Evolutionary conservation across 495 filamentous ascomycete species (phyloP), one percentile per base, ranked within the genome.

Genomic region (Pyrenula aspistea): DNA sequence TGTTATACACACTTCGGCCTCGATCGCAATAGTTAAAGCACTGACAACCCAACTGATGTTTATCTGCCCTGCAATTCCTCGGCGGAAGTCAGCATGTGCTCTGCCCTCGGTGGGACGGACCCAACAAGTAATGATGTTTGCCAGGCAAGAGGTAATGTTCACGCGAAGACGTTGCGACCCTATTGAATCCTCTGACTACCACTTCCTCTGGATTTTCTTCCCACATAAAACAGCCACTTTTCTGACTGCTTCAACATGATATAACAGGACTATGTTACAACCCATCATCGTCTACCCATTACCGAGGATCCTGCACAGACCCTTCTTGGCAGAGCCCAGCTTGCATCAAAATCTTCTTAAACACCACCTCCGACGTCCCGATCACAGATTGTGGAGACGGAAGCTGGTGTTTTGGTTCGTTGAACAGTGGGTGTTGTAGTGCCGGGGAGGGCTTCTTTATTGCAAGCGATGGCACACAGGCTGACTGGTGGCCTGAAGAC

Each of bases 201-300:
- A n/a, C n/a, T n/a, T n/a, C n/a, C n/a, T n/a, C n/a, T n/a, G n/a
- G n/a, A n/a, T n/a, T n/a, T n/a, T n/a, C n/a, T n/a, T n/a, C n/a
- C n/a, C n/a, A n/a, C n/a, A n/a, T n/a, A n/a, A n/a, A n/a, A n/a
- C n/a, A n/a, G n/a, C n/a, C n/a, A n/a, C n/a, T n/a, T n/a, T n/a
- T n/a, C n/a, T n/a, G n/a, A n/a, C n/a, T n/a, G n/a, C n/a, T n/a
- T n/a, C n/a, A n/a, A n/a, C n/a, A n/a, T n/a, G n/a, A n/a, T n/a
- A n/a, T n/a, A n/a, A n/a, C n/a, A 22, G 56, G 56, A 19, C 36
- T 57, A 12, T 57, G 56, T 49, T 54, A 24, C 50, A 53, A 57
- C 53, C 23, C 50, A 2, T 36, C 11, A 25, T 12, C 31, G 15
- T 31, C 53, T 24, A 51, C 36, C 12, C 0, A 53, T 2, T 57